Base-by-base conservation (phyloP, 257 asterid species). In the Paulownia fortunei region DNA sequence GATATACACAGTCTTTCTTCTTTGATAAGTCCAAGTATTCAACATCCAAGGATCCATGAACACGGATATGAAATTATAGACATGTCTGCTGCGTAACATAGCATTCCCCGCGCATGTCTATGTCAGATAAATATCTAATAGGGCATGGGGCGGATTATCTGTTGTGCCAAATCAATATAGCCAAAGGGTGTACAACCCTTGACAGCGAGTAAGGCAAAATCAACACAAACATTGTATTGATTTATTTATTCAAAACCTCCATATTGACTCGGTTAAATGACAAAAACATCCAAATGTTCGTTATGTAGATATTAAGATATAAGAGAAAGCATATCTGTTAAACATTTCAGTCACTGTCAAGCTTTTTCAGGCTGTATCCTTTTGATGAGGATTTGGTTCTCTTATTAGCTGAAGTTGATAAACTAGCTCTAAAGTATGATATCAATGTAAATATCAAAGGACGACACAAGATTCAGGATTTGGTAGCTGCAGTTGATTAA, bases 391-490 rank as follows among this genome's bases (percentile, higher is more conserved):
- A 54, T 54, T 69, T 9, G 59, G 71, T 60, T 61, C 58, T 52
- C 59, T 77, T 15, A 34, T 15, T 27, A 62, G 52, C 76, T 69
- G 34, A 16, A 41, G n/a, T 16, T 55, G 24, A 69, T 61, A 16
- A 69, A 63, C 56, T 26, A 64, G 71, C 64, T 27, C 70, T 52
- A 44, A 30, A 63, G 13, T 47, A 47, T 32, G 79, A 73, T 49
- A 30, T 65, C 42, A 32, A n/a, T 11, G 68, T 5, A 36, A 10
- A 41, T 30, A 77, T 27, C 67, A 41, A 27, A 55, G 24, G 19
- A 70, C n/a, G 26, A 67, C 12, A 55, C 72, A 32, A 34, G 32
- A 65, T 51, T 51, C 56, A 49, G 55, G 47, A 78, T 55, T 67
- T 68, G 44, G 69, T 59, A 42, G 55, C 47, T 59, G 69, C 36